Conservation (phyloP, 768 basidiomycete genomes). For the Lactarius sp. region DNA sequence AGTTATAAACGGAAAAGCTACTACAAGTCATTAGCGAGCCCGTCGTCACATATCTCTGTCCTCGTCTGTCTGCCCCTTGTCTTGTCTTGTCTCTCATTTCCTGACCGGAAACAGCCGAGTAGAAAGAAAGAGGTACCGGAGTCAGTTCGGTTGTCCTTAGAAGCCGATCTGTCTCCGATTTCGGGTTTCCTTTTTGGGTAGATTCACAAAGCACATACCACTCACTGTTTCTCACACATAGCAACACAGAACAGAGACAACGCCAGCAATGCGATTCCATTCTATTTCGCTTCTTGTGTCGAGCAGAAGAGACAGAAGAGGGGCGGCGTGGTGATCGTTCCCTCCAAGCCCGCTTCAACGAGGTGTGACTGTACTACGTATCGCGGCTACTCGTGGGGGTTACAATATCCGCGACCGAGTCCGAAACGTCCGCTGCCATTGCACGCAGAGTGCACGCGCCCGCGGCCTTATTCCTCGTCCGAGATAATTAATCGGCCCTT, state of each 20-base stretch:
- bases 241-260: neutral
- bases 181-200: neutral
- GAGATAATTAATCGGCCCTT: conserved; percentile 36
- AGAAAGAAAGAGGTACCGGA: neutral
- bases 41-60: neutral
- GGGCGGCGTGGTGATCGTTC: neutral
- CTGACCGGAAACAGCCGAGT: conserved; percentile 1
- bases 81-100: neutral
- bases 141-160: conserved; percentile 8
- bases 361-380: neutral
- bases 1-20: neutral
- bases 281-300: neutral
- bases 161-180: conserved; percentile 16
- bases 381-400: neutral
- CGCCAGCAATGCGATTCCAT: neutral
- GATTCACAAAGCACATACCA: neutral
- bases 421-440: conserved; percentile 1
- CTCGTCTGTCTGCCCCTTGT: neutral
- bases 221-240: no score
- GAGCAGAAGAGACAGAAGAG: neutral
- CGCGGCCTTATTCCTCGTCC: conserved; percentile 34
- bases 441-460: conserved; percentile 24
- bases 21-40: neutral
- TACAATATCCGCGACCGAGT: neutral
- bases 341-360: neutral